phyloP scores from a whole-genome alignment of 352 stramenopile species.

The Nothophytophthora sp. region DNA sequence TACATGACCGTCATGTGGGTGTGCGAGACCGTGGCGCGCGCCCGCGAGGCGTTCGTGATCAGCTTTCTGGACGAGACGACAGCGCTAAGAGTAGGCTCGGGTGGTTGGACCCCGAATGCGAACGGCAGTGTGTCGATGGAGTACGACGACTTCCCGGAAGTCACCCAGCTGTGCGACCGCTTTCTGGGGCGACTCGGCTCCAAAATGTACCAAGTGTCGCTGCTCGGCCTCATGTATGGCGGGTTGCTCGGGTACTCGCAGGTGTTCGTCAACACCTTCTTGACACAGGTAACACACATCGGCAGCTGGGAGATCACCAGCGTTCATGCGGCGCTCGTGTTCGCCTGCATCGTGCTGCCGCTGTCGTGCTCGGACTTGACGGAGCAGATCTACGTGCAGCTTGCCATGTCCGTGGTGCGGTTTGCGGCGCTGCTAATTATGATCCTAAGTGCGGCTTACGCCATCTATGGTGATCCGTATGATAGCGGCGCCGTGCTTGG shows the following conservation, averaged over 20 bases:
- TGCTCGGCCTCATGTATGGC: conserved; percentile 90
- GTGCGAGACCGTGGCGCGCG: conserved; percentile 69
- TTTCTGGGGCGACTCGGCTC: conserved; percentile 69
- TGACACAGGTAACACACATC: conserved; percentile 67
- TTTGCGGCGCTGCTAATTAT: conserved; percentile 91
- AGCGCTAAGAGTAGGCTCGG: conserved; percentile 13
- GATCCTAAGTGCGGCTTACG: conserved; percentile 79
- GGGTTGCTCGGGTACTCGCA: conserved; percentile 90
- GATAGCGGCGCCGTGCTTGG: conserved; percentile 41
- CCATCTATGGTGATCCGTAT: conserved; percentile 67
- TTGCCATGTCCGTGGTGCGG: conserved; percentile 85
- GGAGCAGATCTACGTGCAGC: conserved; percentile 89
- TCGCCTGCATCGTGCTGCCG: conserved; percentile 85
- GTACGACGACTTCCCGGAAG: conserved; percentile 73
- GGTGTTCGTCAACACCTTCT: conserved; percentile 90
- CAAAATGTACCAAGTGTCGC: conserved; percentile 80
- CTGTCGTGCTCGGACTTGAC: conserved; percentile 88
- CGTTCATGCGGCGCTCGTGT: conserved; percentile 65
- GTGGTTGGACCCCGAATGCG: background rate
- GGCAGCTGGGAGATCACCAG: conserved; percentile 52
- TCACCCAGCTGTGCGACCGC: conserved; percentile 76
- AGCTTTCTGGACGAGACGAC: conserved; percentile 38
- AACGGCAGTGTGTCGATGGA: conserved; percentile 9
- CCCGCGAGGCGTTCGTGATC: conserved; percentile 44
- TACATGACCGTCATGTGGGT: conserved; percentile 93